phyloP scores from a whole-genome alignment of 2,329 filamentous ascomycete genomes.

The Hypocreales sp. region DNA sequence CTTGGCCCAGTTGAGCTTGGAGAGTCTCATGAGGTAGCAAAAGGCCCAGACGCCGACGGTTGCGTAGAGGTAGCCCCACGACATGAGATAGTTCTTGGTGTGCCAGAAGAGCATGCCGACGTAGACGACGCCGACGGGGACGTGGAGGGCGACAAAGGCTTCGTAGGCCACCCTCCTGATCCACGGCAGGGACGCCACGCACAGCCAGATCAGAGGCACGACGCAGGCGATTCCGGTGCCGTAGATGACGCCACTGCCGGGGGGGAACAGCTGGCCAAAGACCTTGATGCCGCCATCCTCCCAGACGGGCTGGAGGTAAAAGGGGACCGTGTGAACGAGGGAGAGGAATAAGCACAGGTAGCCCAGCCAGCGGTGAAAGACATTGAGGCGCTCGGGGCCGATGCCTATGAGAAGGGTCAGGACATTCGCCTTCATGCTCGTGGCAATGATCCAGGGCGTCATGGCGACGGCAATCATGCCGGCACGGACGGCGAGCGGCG shows the following conservation, averaged over 20 bases:
- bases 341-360: slow-evolving; percentile 75
- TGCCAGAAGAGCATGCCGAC: slow-evolving; percentile 89
- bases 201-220: slow-evolving; percentile 69
- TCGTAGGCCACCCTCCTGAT: slow-evolving; percentile 71
- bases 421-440: slow-evolving; percentile 83
- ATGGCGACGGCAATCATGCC: slow-evolving; percentile 88
- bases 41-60: slow-evolving; percentile 64
- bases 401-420: slow-evolving; percentile 77
- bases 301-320: slow-evolving; percentile 80
- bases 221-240: slow-evolving; percentile 74
- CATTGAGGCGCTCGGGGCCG: slow-evolving; percentile 80
- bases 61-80: slow-evolving; percentile 78
- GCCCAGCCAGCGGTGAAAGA: slow-evolving; percentile 82
- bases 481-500: slow-evolving; percentile 70
- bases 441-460: slow-evolving; percentile 82
- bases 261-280: slow-evolving; percentile 55
- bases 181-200: slow-evolving; percentile 67
- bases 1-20: slow-evolving; percentile 81
- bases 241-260: slow-evolving; percentile 55
- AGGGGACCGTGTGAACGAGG: slow-evolving; percentile 74
- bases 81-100: slow-evolving; percentile 78
- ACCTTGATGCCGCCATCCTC: slow-evolving; percentile 58
- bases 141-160: slow-evolving; percentile 66
- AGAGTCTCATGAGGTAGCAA: slow-evolving; percentile 60
- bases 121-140: slow-evolving; percentile 67